Conservation (phyloP, 2,329 filamentous ascomycete genomes). For the Plectosphaerella sp. region DNA sequence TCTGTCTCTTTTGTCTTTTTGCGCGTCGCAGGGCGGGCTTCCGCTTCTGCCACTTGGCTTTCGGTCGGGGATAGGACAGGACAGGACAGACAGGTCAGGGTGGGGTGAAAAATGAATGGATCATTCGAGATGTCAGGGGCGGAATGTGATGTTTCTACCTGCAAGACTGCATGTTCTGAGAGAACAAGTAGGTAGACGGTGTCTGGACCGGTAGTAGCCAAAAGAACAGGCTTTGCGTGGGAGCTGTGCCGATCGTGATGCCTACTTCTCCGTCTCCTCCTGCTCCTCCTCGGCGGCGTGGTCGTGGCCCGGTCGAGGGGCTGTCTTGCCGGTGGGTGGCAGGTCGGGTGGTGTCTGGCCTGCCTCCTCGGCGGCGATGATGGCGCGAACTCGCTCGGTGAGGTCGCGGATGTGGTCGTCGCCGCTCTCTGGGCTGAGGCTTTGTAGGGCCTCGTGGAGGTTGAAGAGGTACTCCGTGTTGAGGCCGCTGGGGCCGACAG, state of each 20-base stretch:
- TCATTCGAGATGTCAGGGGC: too few species aligned
- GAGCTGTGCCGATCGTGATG: not conserved
- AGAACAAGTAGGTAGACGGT: too few species aligned
- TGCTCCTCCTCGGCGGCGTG: conserved; percentile 36
- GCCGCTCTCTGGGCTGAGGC: conserved; percentile 68
- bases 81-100: not conserved
- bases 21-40: too few species aligned
- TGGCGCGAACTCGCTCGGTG: conserved; percentile 62
- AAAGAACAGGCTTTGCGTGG: not conserved
- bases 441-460: conserved; percentile 70
- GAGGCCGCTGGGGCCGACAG: conserved; percentile 77
- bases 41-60: too few species aligned
- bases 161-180: not conserved
- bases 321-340: conserved; percentile 6
- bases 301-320: conserved; percentile 15
- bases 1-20: too few species aligned
- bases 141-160: not conserved
- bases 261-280: conserved; percentile 51
- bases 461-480: conserved; percentile 87
- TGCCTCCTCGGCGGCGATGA: conserved; percentile 38
- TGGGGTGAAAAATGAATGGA: not conserved
- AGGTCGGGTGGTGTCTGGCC: not conserved
- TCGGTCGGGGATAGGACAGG: not conserved
- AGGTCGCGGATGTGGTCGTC: conserved; percentile 85
- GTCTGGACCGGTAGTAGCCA: not conserved